A percentile compares a stretch with the other conserved stretches of the same genome.
These are phyloP conservation scores for Anthoceros angustus DNA, from an alignment of 225 moss, liverwort and hornwort genomes.

Conservation along the genomic window DNA sequence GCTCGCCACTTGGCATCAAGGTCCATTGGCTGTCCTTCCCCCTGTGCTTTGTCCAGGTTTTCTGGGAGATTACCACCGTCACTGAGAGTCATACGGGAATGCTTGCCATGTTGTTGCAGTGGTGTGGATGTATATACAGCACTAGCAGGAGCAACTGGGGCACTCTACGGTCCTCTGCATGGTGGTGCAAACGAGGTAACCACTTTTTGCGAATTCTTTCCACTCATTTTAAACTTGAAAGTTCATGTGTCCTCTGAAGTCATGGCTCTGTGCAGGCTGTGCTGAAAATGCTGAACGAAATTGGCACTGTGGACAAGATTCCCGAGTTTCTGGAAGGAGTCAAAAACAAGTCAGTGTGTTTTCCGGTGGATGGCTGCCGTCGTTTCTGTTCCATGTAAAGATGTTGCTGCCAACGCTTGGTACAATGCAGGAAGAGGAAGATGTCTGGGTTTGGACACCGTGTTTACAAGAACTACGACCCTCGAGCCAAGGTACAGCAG, in stretches of 20 bases:
- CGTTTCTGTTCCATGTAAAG: not conserved
- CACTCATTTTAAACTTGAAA: not conserved
- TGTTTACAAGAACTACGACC: constrained; percentile 94
- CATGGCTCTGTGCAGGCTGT: constrained; percentile 48
- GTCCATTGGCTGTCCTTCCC: constrained; percentile 9
- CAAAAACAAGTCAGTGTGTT: constrained; percentile 41
- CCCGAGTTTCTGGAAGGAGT: constrained; percentile 84
- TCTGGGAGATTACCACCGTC: no score
- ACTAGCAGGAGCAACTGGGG: constrained; percentile 90
- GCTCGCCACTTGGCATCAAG: constrained; percentile 92
- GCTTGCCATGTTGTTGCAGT: constrained; percentile 27
- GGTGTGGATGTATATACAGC: constrained; percentile 89
- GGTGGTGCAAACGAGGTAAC: constrained; percentile 95
- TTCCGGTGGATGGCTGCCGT: not conserved
- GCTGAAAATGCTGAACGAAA: constrained; percentile 81
- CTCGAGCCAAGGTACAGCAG: constrained; percentile 69
- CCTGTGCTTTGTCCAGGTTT: no score
- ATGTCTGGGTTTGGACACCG: constrained; percentile 98
- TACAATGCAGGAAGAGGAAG: constrained; percentile 55
- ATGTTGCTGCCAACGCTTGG: not conserved
- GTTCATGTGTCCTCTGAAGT: not conserved
- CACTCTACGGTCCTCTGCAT: constrained; percentile 86
- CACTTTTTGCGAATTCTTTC: constrained; percentile 3
- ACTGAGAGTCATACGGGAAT: no score
- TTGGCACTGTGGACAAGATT: constrained; percentile 62